These are phyloP conservation scores for Geosmithia putterillii DNA, from an alignment of 2,329 filamentous ascomycete species.

Conservation along the genomic window DNA sequence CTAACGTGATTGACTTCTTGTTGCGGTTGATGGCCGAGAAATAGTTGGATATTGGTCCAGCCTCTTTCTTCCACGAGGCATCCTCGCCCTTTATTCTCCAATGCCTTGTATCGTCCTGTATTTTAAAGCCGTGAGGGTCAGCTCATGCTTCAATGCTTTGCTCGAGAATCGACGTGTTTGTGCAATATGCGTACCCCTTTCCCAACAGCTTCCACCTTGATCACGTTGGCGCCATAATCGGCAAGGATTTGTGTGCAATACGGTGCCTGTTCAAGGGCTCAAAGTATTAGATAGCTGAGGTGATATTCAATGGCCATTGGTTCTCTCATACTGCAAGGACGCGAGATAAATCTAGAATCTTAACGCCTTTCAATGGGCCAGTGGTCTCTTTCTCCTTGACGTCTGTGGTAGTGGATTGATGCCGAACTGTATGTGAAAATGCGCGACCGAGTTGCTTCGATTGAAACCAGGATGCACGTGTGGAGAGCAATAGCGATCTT, in stretches of 20 bases:
- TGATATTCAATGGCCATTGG: neutral
- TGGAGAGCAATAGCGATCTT: no score
- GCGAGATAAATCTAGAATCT: conserved; percentile 6
- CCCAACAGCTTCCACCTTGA: conserved; percentile 22
- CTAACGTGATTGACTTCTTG: conserved; percentile 23
- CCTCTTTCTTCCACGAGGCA: conserved; percentile 10
- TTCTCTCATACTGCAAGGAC: conserved; percentile 5
- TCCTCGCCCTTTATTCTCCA: conserved; percentile 9
- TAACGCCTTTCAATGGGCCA: conserved; percentile 4
- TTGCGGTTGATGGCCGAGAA: conserved; percentile 31
- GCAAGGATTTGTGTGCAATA: conserved; percentile 30
- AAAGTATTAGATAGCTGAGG: no score
- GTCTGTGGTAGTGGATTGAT: neutral
- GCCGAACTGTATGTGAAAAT: no score
- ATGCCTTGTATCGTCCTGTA: conserved; percentile 9
- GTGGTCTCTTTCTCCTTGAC: neutral
- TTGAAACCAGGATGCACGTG: no score
- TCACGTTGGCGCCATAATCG: conserved; percentile 28
- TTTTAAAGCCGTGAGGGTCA: no score
- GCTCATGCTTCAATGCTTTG: no score
- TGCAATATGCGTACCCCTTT: conserved; percentile 11
- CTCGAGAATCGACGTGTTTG: no score
- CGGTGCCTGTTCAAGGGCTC: conserved; percentile 11
- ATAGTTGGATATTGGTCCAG: conserved; percentile 23
- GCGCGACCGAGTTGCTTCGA: no score